Base-by-base conservation (phyloP, 2,329 filamentous ascomycete genomes). In the Venturia aucupariae region DNA sequence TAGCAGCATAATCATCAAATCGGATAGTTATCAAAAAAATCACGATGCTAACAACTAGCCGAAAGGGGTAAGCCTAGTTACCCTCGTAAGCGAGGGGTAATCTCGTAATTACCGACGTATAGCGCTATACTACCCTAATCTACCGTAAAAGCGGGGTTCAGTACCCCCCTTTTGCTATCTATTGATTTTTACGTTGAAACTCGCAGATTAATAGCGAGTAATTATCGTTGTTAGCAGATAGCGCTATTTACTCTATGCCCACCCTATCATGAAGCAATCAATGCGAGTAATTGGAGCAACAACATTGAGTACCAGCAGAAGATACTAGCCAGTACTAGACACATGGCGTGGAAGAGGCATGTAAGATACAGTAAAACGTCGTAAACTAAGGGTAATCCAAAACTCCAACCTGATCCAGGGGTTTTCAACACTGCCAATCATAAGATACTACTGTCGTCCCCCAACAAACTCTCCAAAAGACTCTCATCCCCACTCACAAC, bases 401-500 rank as follows among this genome's bases (percentile, higher is more conserved):
- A 27, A 57, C 51, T n/a, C 51, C 51, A 57, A 57, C n/a, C n/a
- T n/a, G 35, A n/a, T 35, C 22, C 22, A 51, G 4, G 24, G 22
- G 7, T 2, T 17, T 54, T 17, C 51, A 32, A 35, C n/a, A 57
- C 27, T 1, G 15, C 27, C 17, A 35, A 19, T 57, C 27, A 57
- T 2, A 19, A 2, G 11, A 57, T 57, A 7, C 27, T 57, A 24
- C 35, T 46, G 22, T 64, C 63, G 11, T 64, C 63, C 4, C 44
- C 44, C 8, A 64, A 22, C 63, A 64, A 30, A 60, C 63, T 64
- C 38, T 64, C 63, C 57, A 64, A 24, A 15, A 64, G 38, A 22
- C 38, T 60, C 54, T 64, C 63, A 41, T 64, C 51, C 13, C 35
- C 62, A 59, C 17, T 42, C 11, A 24, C 51, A 46, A 32, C 41